phyloP scores from a whole-genome alignment of 164 flowering plant species.

The Chimonanthus salicifolius region DNA sequence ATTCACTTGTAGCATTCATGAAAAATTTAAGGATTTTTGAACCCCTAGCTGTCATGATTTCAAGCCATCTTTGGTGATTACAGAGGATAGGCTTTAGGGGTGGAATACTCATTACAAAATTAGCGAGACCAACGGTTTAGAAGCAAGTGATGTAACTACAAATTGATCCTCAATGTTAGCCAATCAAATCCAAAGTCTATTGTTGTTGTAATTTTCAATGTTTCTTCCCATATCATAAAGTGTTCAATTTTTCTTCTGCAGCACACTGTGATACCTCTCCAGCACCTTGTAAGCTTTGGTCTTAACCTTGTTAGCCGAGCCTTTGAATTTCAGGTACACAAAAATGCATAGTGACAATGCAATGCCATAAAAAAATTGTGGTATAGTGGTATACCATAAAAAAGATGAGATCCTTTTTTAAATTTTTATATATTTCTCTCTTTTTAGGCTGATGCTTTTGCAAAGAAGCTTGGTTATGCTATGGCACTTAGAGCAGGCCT shows the following conservation, averaged over 20 bases:
- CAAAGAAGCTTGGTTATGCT: slow-evolving; percentile 82
- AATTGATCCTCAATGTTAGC: not conserved
- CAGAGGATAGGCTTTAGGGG: not conserved
- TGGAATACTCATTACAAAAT: not conserved
- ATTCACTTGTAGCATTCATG: too few relatives aligned
- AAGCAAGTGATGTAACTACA: not conserved
- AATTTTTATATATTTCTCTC: not conserved
- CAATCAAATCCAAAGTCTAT: not conserved
- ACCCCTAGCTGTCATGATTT: too few relatives aligned
- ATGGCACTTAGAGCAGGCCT: slow-evolving; percentile 70
- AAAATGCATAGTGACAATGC: not conserved
- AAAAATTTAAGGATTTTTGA: not conserved
- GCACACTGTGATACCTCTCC: slow-evolving; percentile 90
- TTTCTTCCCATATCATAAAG: not conserved
- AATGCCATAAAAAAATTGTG: not conserved
- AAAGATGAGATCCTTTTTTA: not conserved
- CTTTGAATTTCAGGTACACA: slow-evolving; percentile 92
- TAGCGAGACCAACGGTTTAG: not conserved
- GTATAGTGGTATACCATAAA: not conserved
- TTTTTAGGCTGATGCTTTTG: slow-evolving; percentile 93
- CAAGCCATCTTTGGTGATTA: not conserved
- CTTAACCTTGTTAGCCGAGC: slow-evolving; percentile 93
- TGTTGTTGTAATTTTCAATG: not conserved
- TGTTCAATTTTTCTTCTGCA: slow-evolving; percentile 19
- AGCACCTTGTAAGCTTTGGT: slow-evolving; percentile 81